Base-by-base conservation (phyloP, 1,284 basidiomycete genomes). In the Pseudozyma sp. region DNA sequence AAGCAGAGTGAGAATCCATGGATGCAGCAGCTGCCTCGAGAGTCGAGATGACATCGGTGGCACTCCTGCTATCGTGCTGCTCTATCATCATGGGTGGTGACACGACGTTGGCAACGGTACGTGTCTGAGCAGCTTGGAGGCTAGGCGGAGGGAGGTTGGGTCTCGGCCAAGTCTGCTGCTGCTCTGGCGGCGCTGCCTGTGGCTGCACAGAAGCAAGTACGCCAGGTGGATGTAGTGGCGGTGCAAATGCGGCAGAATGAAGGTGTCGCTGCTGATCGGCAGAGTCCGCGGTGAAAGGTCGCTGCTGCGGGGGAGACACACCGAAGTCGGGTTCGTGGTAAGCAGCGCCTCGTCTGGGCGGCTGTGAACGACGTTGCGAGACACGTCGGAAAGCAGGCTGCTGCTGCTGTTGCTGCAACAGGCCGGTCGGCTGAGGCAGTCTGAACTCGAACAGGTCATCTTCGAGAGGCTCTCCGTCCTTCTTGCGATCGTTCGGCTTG, bases 391-490 rank as follows among this genome's bases (percentile, higher is more conserved):
- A 49, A 10, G 44, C 7, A 5, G 31, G 17, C 34, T 49, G 46
- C 13, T 42, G 53, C 50, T 54, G 50, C 47, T 43, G 43, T 14
- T 60, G 59, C 7, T 45, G 53, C 33, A 39, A 33, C 6, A 51
- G 51, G 29, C 48, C 10, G 19, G 19, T 40, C 16, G 51, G 55
- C 60, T 73, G 70, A 7, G 70, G 70, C 37, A 73, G 39, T n/a
- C 61, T 58, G 37, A 73, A 73, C 24, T 73, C 70, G 39, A 63
- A 54, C 10, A 73, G 47, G 47, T 68, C 57, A 17, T 68, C 29
- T 31, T 64, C 73, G 19, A 78, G 48, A 16, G 74, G 68, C 37
- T 69, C 67, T 2, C 75, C 81, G 40, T 82, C 67, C 46, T 75
- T 65, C 4, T 69, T 68, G 5, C 74, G 44, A 35, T 79, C 78